phyloP scores from a whole-genome alignment of 768 basidiomycete genomes.

The Leccinum longicurvipes region DNA sequence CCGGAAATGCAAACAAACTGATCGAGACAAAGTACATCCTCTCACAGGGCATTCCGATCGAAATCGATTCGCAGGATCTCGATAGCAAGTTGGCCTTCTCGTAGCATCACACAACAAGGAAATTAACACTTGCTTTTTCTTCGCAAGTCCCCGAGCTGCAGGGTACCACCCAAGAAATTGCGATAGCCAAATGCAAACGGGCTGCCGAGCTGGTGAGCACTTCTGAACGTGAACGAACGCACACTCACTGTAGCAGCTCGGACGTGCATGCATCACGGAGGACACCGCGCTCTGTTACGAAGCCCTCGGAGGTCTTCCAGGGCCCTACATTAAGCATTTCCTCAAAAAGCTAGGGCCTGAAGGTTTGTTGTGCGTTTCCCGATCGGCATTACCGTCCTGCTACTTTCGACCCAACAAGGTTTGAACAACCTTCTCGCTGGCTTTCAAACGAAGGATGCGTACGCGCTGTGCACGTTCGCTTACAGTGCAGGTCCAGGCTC shows the following conservation, averaged over 20 bases:
- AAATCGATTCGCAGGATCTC: slow-evolving; percentile 72
- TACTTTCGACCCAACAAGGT: slow-evolving; percentile 37
- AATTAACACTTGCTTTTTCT: not conserved
- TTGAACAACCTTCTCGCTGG: slow-evolving; percentile 78
- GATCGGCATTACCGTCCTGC: not conserved
- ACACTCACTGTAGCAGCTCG: slow-evolving; percentile 32
- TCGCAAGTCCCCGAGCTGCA: slow-evolving; percentile 86
- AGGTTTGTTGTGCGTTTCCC: slow-evolving; percentile 40
- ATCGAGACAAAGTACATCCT: slow-evolving; percentile 86
- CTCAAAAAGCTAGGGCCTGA: slow-evolving; percentile 79
- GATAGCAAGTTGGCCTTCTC: slow-evolving; percentile 56
- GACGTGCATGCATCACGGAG: slow-evolving; percentile 71
- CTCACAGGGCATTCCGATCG: slow-evolving; percentile 58
- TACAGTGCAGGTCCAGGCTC: slow-evolving; percentile 81
- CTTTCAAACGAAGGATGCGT: slow-evolving; percentile 76
- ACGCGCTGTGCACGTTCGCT: slow-evolving; percentile 94
- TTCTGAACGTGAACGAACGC: not conserved
- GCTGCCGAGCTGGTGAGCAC: slow-evolving; percentile 75
- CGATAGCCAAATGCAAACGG: slow-evolving; percentile 77
- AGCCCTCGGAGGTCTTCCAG: slow-evolving; percentile 87
- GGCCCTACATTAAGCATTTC: slow-evolving; percentile 97
- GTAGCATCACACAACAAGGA: not conserved
- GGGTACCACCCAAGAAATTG: slow-evolving; percentile 88
- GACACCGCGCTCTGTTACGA: slow-evolving; percentile 93
- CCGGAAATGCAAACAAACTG: slow-evolving; percentile 91